Evolutionary conservation across 352 stramenopile species (phyloP), one percentile per base, ranked within the genome.

Genomic region (Globisporangium spinosum): DNA sequence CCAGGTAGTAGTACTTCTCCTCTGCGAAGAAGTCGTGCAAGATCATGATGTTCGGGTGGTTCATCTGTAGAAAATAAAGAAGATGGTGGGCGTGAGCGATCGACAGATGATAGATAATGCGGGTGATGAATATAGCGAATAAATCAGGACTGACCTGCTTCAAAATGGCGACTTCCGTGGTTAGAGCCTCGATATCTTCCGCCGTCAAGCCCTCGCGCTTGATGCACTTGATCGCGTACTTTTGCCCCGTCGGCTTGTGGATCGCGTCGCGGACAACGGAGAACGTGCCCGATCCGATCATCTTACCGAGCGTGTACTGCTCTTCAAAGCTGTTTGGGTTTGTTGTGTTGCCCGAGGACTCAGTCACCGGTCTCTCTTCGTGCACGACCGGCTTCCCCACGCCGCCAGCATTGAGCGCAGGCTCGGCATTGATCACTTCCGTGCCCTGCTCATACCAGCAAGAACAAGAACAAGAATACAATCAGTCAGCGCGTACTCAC

Each of bases 1-100:
- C 95, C 58, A 99, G 82, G 77, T 99, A 99, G 78, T 98, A 99
- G 70, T 98, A 89, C 56, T 98, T 95, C 2, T 89, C 80, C 55
- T 98, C 92, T 12, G 96, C 85, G 73, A 97, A 98, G 70, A 98
- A 97, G 72, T 97, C 95, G 63, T 98, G 80, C 32, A 97, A 68
- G 23, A 92, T 93, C 85, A 98, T 95, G 58, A 98, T 97, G 74
- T 98, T 96, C 15, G 90, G 89, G 75, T 98, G 91, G 67, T 96
- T 90, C 78, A 97, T 92, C 85, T 96, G 58, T 45, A 61, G 6
- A 12, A 20, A 29, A 66, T 20, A 65, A 43, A 53, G 34, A 8
- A 64, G 3, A 29, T 25, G 5, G 6, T 3, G 43, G 10, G 17
- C 43, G 10, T 40, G 20, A 66, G 58, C 20, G n/a, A 12, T 17